These are phyloP conservation scores for Periconia sp. DNA, from an alignment of 2,329 filamentous ascomycete genomes.

Conservation along the genomic window DNA sequence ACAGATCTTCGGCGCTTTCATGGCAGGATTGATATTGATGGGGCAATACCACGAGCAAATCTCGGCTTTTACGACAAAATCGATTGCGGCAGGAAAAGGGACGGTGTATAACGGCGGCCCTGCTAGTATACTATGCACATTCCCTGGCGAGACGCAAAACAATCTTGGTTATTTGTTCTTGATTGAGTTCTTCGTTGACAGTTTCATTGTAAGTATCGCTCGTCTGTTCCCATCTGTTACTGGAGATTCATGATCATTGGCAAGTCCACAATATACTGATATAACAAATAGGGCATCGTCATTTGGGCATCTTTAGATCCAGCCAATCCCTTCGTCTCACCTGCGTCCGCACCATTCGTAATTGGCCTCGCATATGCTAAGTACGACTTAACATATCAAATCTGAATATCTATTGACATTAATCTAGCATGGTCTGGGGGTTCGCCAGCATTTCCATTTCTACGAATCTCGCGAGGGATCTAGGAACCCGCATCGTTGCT, in stretches of 20 bases:
- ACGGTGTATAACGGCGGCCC: conserved; percentile 57
- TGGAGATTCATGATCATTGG: no score
- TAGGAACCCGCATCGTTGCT: conserved; percentile 65
- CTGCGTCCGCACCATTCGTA: conserved; percentile 56
- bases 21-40: conserved; percentile 62
- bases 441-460: conserved; percentile 62
- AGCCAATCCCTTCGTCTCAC: conserved; percentile 63
- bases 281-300: conserved; percentile 51
- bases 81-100: conserved; percentile 46
- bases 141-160: conserved; percentile 57
- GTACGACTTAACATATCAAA: conserved; percentile 12
- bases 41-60: conserved; percentile 64
- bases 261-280: no score
- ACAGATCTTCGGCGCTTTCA: conserved; percentile 63
- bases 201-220: conserved; percentile 57
- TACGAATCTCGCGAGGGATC: conserved; percentile 64
- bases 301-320: conserved; percentile 66
- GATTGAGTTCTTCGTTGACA: conserved; percentile 65
- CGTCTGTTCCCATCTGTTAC: no score
- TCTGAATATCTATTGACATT: background rate
- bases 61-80: conserved; percentile 46
- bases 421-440: conserved; percentile 58
- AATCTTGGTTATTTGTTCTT: conserved; percentile 64
- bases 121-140: conserved; percentile 62
- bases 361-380: conserved; percentile 62